phyloP scores from a whole-genome alignment of 345 rosid species.

The Pistacia vera region DNA sequence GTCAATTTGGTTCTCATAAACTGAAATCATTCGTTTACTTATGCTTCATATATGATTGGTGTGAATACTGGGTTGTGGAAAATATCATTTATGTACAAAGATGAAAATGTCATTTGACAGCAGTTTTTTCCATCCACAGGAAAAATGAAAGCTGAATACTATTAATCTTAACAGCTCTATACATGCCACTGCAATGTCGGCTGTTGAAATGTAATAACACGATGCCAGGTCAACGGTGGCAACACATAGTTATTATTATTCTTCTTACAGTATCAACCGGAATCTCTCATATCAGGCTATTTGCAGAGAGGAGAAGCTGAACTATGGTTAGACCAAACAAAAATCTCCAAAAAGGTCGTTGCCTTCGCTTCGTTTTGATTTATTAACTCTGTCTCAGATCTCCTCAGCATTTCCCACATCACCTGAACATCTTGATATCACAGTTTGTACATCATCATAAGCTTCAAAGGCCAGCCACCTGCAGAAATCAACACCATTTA shows the following conservation, averaged over 20 bases:
- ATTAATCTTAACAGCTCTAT: conserved; percentile 28
- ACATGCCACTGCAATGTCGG: conserved; percentile 34
- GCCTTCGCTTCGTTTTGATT: conserved; percentile 43
- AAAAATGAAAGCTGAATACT: conserved; percentile 10
- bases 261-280: not conserved
- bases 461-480: conserved; percentile 62
- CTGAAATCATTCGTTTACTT: no score
- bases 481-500: conserved; percentile 8
- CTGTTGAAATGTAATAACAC: conserved; percentile 24
- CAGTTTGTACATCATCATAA: conserved; percentile 62
- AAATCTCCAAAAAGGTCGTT: conserved; percentile 58
- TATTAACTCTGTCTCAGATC: conserved; percentile 44
- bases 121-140: not conserved
- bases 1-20: not conserved
- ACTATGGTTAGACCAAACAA: conserved; percentile 50
- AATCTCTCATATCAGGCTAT: conserved; percentile 24
- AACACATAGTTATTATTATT: conserved; percentile 21
- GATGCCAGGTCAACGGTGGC: conserved; percentile 23
- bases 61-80: not conserved
- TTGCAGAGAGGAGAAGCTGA: conserved; percentile 42
- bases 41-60: no score
- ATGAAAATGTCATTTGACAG: conserved; percentile 13
- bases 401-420: conserved; percentile 75
- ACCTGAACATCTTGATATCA: conserved; percentile 72
- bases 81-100: conserved; percentile 30